Conservation (phyloP, 352 stramenopile genomes). For the Globisporangium heterothallicum region DNA sequence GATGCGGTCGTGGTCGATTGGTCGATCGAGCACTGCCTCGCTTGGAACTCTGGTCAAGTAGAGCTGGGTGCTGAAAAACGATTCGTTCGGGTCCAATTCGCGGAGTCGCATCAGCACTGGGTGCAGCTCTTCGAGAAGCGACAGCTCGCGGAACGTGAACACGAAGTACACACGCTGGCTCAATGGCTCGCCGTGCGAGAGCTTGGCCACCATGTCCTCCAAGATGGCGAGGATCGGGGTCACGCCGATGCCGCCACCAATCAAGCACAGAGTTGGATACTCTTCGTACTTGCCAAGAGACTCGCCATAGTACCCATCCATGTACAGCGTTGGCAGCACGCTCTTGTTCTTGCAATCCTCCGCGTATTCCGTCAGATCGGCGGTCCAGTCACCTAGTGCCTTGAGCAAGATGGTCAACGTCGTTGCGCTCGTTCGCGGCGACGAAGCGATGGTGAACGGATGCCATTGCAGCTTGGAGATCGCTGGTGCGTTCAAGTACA, state of each 20-base stretch:
- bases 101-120: slow-evolving; percentile 15
- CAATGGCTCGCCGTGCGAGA: background rate
- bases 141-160: slow-evolving; percentile 22
- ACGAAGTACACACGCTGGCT: slow-evolving; percentile 17
- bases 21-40: slow-evolving; percentile 12
- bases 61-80: slow-evolving; percentile 20
- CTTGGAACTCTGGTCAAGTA: slow-evolving; percentile 17
- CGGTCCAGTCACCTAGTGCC: slow-evolving; percentile 36
- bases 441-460: slow-evolving; percentile 41
- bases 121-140: slow-evolving; percentile 17
- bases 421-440: slow-evolving; percentile 15
- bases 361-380: slow-evolving; percentile 22
- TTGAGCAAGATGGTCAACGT: slow-evolving; percentile 36
- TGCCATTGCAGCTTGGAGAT: slow-evolving; percentile 55
- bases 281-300: slow-evolving; percentile 28
- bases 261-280: slow-evolving; percentile 28
- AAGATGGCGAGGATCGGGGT: slow-evolving; percentile 33
- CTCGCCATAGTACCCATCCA: slow-evolving; percentile 38
- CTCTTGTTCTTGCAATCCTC: slow-evolving; percentile 26
- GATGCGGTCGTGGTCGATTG: slow-evolving; percentile 7
- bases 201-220: slow-evolving; percentile 18
- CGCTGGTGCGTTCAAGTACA: slow-evolving; percentile 38
- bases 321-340: slow-evolving; percentile 22
- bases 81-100: slow-evolving; percentile 14
- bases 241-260: slow-evolving; percentile 32